These are phyloP conservation scores for Apophysomyces ossiformis DNA, from an alignment of 371 early-diverging fungal species.

Conservation along the genomic window DNA sequence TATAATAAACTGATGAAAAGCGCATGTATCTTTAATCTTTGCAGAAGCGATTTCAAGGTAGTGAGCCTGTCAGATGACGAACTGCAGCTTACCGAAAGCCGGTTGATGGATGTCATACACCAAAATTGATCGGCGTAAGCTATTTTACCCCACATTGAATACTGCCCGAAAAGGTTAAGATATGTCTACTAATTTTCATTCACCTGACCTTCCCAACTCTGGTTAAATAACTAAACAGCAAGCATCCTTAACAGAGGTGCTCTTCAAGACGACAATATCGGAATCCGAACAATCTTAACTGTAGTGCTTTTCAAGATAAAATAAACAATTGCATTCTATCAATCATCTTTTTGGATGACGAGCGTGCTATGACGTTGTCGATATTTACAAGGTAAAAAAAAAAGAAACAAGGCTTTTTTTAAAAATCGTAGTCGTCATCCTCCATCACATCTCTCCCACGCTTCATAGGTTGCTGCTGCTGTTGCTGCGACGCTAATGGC, in stretches of 20 bases:
- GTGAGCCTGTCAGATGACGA: no score
- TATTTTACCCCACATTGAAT: constrained; percentile 1
- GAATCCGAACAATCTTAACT: neutral
- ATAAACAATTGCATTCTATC: neutral
- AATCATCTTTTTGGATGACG: neutral
- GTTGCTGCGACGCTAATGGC: neutral
- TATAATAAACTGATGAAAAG: no score
- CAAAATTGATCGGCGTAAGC: neutral
- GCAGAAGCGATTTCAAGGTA: no score
- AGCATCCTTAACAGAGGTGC: neutral
- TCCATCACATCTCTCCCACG: constrained; percentile 48
- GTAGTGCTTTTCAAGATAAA: neutral
- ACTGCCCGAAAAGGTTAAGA: constrained; percentile 2
- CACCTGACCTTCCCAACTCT: neutral
- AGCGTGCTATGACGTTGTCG: neutral
- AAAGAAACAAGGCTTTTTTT: constrained; percentile 4
- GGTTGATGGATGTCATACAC: no score
- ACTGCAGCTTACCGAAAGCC: no score
- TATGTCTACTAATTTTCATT: neutral
- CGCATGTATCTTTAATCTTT: no score
- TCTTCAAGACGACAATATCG: neutral
- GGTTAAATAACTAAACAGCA: neutral
- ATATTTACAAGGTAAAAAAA: constrained; percentile 1
- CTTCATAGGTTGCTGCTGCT: constrained; percentile 19
- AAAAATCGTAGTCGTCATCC: constrained; percentile 57